Base-by-base conservation (phyloP, 352 stramenopile genomes). In the Thraustochytrium sp. region DNA sequence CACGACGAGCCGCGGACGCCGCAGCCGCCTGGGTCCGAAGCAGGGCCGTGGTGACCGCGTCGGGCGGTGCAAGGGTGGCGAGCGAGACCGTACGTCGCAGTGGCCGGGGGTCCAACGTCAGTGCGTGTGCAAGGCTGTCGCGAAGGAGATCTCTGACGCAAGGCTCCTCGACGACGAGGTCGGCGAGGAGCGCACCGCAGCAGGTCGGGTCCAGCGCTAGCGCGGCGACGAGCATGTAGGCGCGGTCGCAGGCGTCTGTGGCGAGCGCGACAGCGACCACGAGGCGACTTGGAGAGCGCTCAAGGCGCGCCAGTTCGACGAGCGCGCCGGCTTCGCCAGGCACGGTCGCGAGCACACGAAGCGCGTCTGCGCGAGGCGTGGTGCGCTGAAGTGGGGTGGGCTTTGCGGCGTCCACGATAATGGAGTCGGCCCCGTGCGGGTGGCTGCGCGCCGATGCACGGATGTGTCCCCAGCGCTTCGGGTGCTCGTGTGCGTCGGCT, bases 351-450 rank as follows among this genome's bases (percentile, higher is more conserved):
- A 62, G 65, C 8, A 62, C 65, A 5, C 16, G 18, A 9, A 62
- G 18, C 18, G 49, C 65, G 16, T 76, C 37, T 62, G 68, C n/a
- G 18, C 54, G 40, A n/a, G n/a, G n/a, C n/a, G 5, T 38, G 40
- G 26, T 13, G 26, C 80, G 54, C 59, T 82, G 1, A 73, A 53
- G 3, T 85, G n/a, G 5, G 29, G 44, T 44, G 65, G 48, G 51
- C 48, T 62, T 46, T 26, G 82, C 84, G 0, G 68, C 65, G 31
- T 77, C 65, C n/a, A 77, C 11, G 34, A 77, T 77, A 26, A 77
- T 77, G 53, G 23, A 86, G 74, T 36, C 37, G 8, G 75, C 82
- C 63, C 80, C 80, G 68, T n/a, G 65, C 53, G 13, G 82, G 85
- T 63, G 21, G 11, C n/a, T 86, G 44, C 34, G 38, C 63, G 11